phyloP scores from a whole-genome alignment of 1,284 basidiomycete genomes.

The Ustilago crameri region DNA sequence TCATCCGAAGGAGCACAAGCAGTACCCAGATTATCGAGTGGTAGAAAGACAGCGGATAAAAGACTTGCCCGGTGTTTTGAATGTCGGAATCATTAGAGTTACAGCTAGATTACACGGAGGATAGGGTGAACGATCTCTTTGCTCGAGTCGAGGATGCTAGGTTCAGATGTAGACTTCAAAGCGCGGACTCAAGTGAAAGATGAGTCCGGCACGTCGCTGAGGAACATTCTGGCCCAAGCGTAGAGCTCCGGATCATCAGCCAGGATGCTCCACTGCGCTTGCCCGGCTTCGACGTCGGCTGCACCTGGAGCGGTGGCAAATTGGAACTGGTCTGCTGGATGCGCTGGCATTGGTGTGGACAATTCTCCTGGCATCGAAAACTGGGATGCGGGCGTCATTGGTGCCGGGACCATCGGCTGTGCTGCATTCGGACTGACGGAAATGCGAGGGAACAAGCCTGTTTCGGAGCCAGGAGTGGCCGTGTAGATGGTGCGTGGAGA shows the following conservation, averaged over 20 bases:
- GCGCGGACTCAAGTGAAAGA: too few species aligned
- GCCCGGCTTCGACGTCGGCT: slow-evolving; percentile 9
- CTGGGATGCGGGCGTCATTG: slow-evolving; percentile 24
- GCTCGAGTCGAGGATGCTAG: too few species aligned
- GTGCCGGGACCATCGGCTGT: slow-evolving; percentile 2
- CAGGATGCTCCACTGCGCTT: slow-evolving; percentile 36
- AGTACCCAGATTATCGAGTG: too few species aligned
- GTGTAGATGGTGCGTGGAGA: slow-evolving; percentile 34
- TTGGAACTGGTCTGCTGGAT: slow-evolving; percentile 10
- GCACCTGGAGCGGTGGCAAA: slow-evolving; percentile 18
- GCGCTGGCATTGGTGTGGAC: not conserved
- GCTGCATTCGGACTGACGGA: slow-evolving; percentile 15
- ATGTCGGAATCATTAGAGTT: too few species aligned
- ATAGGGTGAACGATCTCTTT: too few species aligned
- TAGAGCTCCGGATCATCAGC: slow-evolving; percentile 41
- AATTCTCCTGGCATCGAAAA: slow-evolving; percentile 14
- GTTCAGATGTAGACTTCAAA: too few species aligned
- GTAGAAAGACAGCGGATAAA: too few species aligned
- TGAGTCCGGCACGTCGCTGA: slow-evolving; percentile 29
- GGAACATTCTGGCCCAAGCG: slow-evolving; percentile 41
- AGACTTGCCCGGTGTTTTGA: too few species aligned
- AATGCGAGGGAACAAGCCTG: slow-evolving; percentile 24
- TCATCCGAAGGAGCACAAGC: too few species aligned
- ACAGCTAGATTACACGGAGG: too few species aligned
- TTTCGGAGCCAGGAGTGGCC: slow-evolving; percentile 16